These are phyloP conservation scores for Gloeostereum incarnatum DNA, from an alignment of 768 basidiomycete species.

Conservation along the genomic window DNA sequence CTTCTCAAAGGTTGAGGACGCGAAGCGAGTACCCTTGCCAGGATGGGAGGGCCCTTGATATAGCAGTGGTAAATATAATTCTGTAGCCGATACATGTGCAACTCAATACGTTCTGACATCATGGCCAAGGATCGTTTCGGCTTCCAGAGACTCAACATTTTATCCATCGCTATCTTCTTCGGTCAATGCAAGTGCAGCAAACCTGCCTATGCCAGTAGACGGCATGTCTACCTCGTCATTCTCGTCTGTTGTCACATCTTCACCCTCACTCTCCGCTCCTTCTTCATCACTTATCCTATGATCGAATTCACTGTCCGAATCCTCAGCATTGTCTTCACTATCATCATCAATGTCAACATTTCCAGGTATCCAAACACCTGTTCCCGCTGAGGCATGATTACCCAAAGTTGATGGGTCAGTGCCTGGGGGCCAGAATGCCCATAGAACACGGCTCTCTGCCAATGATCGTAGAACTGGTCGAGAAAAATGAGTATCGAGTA, in stretches of 20 bases:
- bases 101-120: too few species aligned
- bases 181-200: slow-evolving; percentile 30
- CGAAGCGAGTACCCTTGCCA: slow-evolving; percentile 19
- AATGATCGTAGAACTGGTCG: slow-evolving; percentile 66
- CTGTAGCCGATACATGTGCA: too few species aligned
- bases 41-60: too few species aligned
- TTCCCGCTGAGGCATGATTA: slow-evolving; percentile 18
- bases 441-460: slow-evolving; percentile 71
- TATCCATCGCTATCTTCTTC: slow-evolving; percentile 21
- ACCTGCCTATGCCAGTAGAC: slow-evolving; percentile 19
- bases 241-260: too few species aligned
- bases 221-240: not conserved
- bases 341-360: slow-evolving; percentile 22
- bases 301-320: slow-evolving; percentile 17
- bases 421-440: slow-evolving; percentile 81
- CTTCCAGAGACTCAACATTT: too few species aligned
- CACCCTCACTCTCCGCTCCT: slow-evolving; percentile 16
- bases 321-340: slow-evolving; percentile 16
- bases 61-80: too few species aligned
- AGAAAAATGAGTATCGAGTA: not conserved
- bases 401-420: slow-evolving; percentile 17
- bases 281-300: slow-evolving; percentile 17
- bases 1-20: slow-evolving; percentile 62
- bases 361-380: slow-evolving; percentile 53
- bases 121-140: too few species aligned